A percentile compares a stretch with the other conserved stretches of the same genome.
Conservation (phyloP, 176 grass and related monocot genomes). For the Pontederia paniculata region DNA sequence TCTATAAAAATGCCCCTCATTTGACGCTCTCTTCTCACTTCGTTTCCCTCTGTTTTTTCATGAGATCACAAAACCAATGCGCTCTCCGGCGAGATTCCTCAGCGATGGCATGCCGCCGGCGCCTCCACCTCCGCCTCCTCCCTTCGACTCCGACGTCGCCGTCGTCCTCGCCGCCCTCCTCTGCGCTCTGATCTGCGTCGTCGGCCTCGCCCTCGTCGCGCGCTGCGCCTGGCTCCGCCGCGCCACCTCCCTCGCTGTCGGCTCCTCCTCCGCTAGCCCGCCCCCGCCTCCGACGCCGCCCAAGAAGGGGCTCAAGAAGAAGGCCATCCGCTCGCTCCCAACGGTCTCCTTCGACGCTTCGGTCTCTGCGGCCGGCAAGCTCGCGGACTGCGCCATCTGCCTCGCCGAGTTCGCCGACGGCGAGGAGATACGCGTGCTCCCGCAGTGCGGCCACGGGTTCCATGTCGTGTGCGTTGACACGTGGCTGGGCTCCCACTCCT, state of each 20-base stretch:
- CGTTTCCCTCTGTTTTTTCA: too few relatives aligned
- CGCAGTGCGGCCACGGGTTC: constrained; percentile 66
- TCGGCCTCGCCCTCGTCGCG: constrained; percentile 55
- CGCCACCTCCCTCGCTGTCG: constrained; percentile 23
- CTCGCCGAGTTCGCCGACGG: constrained; percentile 50
- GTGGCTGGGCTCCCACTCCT: constrained; percentile 64
- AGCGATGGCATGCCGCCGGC: neutral
- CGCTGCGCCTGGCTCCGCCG: constrained; percentile 38
- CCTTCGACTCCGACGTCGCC: constrained; percentile 46
- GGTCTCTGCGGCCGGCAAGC: constrained; percentile 1
- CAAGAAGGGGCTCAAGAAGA: constrained; percentile 42
- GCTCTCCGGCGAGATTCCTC: constrained; percentile 7
- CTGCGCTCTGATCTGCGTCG: constrained; percentile 57
- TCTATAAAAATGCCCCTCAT: too few relatives aligned
- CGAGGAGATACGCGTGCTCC: constrained; percentile 66
- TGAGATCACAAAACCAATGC: constrained; percentile 2
- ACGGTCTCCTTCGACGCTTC: constrained; percentile 27
- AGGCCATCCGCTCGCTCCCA: constrained; percentile 37
- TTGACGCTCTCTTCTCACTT: too few relatives aligned
- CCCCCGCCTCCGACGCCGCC: neutral
- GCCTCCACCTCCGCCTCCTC: neutral
- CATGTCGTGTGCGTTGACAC: constrained; percentile 70
- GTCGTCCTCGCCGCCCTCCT: constrained; percentile 52
- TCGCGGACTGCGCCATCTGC: constrained; percentile 76
- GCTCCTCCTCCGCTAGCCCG: constrained; percentile 4